Percentiles rank a stretch among this genome's conserved stretches.
Evolutionary conservation across 169 alveolate species (phyloP).

Genomic region (Plasmodium berghei): DNA sequence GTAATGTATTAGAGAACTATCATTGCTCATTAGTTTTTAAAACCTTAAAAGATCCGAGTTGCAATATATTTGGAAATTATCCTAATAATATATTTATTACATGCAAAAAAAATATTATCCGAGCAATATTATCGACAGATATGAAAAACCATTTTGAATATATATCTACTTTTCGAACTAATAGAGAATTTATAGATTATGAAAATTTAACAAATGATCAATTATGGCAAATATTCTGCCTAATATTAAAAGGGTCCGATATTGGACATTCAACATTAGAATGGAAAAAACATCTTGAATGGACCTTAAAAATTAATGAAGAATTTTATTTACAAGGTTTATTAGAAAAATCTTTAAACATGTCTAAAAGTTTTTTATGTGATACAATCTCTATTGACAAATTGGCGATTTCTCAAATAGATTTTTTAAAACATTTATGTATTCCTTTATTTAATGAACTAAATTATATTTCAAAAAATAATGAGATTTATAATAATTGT

Average conservation of each 20-base stretch:
- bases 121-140: slow-evolving; percentile 94
- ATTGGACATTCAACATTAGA: slow-evolving; percentile 93
- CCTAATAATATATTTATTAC: slow-evolving; percentile 59
- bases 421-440: slow-evolving; percentile 78
- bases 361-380: slow-evolving; percentile 80
- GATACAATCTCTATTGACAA: slow-evolving; percentile 80
- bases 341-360: slow-evolving; percentile 80
- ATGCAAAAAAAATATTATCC: slow-evolving; percentile 89
- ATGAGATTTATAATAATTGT: slow-evolving; percentile 44
- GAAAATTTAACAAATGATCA: slow-evolving; percentile 85
- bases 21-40: slow-evolving; percentile 92
- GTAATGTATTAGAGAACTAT: slow-evolving; percentile 93
- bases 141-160: slow-evolving; percentile 93
- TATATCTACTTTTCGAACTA: slow-evolving; percentile 87
- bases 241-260: slow-evolving; percentile 93
- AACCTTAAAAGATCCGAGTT: slow-evolving; percentile 76
- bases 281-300: slow-evolving; percentile 90
- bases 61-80: slow-evolving; percentile 73
- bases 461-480: slow-evolving; percentile 45
- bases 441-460: slow-evolving; percentile 46
- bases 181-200: slow-evolving; percentile 77
- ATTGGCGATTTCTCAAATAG: slow-evolving; percentile 81
- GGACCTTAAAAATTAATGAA: slow-evolving; percentile 92
- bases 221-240: slow-evolving; percentile 85
- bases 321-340: slow-evolving; percentile 94